phyloP scores from a whole-genome alignment of 2,329 filamentous ascomycete species.

The Pyrenochaeta sp. region DNA sequence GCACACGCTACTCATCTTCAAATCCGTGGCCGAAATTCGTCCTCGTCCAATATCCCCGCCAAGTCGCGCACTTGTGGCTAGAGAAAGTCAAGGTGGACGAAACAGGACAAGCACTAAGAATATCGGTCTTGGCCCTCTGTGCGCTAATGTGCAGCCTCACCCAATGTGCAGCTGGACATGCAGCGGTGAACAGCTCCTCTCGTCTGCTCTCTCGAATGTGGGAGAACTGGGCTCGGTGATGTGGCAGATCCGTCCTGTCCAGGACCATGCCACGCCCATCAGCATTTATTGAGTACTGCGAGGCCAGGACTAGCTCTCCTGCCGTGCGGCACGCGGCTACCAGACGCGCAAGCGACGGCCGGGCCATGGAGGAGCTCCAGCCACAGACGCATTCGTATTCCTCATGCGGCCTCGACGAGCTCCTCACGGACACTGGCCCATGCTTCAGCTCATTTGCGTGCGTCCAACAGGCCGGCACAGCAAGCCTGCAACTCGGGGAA shows the following conservation, averaged over 20 bases:
- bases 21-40: conserved; percentile 20
- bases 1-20: conserved; percentile 21
- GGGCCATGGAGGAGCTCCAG: conserved; percentile 8
- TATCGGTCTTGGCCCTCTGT: conserved; percentile 6
- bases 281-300: conserved; percentile 12
- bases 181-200: conserved; percentile 22
- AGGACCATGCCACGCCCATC: conserved; percentile 17
- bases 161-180: conserved; percentile 5
- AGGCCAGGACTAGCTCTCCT: neutral
- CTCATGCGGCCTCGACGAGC: conserved; percentile 22
- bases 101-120: conserved; percentile 15
- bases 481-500: conserved; percentile 22
- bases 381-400: conserved; percentile 13
- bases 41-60: conserved; percentile 32
- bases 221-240: conserved; percentile 6
- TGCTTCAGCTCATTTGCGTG: conserved; percentile 26
- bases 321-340: neutral
- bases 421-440: conserved; percentile 24
- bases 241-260: conserved; percentile 12
- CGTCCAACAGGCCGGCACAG: conserved; percentile 19
- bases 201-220: conserved; percentile 17
- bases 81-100: conserved; percentile 9
- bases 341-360: conserved; percentile 4
- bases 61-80: conserved; percentile 23
- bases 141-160: conserved; percentile 20